Evolutionary conservation across 768 basidiomycete species (phyloP).

Genomic region (Hydnomerulius pinastri): DNA sequence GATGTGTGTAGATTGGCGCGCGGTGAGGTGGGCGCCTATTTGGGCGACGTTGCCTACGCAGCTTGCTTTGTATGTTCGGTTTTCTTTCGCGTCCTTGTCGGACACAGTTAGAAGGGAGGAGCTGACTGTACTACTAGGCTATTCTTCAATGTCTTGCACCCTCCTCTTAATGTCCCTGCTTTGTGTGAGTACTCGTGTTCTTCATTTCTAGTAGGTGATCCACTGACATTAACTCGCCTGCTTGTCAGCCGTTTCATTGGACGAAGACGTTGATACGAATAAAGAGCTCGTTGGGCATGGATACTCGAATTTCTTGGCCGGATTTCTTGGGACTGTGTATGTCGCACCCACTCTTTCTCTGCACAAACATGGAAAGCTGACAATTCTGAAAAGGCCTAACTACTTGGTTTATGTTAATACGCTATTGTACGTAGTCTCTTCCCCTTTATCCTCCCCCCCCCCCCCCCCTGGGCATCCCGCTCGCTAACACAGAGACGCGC

Average conservation of each 20-base stretch:
- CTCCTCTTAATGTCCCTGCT: constrained; percentile 88
- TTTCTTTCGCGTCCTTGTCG: too few species aligned
- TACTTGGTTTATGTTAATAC: constrained; percentile 91
- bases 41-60: constrained; percentile 91
- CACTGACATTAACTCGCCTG: not conserved
- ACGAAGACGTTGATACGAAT: constrained; percentile 88
- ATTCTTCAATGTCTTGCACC: constrained; percentile 85
- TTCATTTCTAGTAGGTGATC: not conserved
- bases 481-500: not conserved
- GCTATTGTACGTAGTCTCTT: constrained; percentile 50
- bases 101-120: too few species aligned
- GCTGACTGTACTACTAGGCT: constrained; percentile 43
- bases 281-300: constrained; percentile 93
- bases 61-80: constrained; percentile 72
- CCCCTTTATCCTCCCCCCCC: not conserved
- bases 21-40: constrained; percentile 64
- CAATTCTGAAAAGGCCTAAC: constrained; percentile 55
- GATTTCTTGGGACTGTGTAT: constrained; percentile 78
- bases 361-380: constrained; percentile 1
- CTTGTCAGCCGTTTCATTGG: constrained; percentile 77
- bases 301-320: constrained; percentile 84
- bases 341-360: constrained; percentile 23
- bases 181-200: constrained; percentile 50
- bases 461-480: too few species aligned
- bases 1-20: constrained; percentile 51